These are phyloP conservation scores for Sistotremastrum suecicum DNA, from an alignment of 768 basidiomycete species.

Conservation along the genomic window DNA sequence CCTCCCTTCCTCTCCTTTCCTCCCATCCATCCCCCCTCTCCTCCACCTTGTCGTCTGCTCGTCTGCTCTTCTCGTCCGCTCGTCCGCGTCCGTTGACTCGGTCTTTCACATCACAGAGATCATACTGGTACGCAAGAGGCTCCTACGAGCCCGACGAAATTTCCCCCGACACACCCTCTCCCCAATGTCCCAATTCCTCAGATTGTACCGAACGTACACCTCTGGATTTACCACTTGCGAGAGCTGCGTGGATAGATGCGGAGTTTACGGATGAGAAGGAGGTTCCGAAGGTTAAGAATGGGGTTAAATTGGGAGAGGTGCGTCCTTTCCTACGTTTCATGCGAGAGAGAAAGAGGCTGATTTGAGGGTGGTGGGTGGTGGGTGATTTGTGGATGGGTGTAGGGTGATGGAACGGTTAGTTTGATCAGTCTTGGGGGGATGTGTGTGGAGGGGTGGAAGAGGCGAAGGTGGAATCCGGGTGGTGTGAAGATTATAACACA, in stretches of 20 bases:
- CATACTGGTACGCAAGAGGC: conserved; percentile 53
- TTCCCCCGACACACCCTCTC: conserved; percentile 27
- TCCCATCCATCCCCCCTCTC: too few relatives aligned
- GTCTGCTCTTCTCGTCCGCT: too few relatives aligned
- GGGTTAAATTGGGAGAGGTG: conserved; percentile 75
- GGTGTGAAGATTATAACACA: conserved; percentile 78
- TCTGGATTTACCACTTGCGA: conserved; percentile 39
- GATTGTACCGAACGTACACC: conserved; percentile 32
- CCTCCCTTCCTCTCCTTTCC: not conserved
- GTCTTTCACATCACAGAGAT: not conserved
- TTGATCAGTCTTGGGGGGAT: conserved; percentile 82
- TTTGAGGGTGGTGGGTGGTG: too few relatives aligned
- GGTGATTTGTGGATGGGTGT: too few relatives aligned
- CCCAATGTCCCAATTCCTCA: conserved; percentile 31
- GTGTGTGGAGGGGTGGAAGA: conserved; percentile 93
- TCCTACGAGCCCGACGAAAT: conserved; percentile 54
- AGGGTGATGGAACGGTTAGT: conserved; percentile 86
- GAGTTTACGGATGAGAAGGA: conserved; percentile 54
- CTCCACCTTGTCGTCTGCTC: too few relatives aligned
- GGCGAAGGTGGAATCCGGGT: conserved; percentile 80
- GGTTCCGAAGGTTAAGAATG: conserved; percentile 59
- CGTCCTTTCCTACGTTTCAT: too few relatives aligned
- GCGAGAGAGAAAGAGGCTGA: too few relatives aligned
- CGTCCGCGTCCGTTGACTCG: too few relatives aligned
- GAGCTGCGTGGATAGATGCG: conserved; percentile 74